These are phyloP conservation scores for Parsonsia alboflavescens DNA, from an alignment of 257 asterid genomes.

Conservation along the genomic window DNA sequence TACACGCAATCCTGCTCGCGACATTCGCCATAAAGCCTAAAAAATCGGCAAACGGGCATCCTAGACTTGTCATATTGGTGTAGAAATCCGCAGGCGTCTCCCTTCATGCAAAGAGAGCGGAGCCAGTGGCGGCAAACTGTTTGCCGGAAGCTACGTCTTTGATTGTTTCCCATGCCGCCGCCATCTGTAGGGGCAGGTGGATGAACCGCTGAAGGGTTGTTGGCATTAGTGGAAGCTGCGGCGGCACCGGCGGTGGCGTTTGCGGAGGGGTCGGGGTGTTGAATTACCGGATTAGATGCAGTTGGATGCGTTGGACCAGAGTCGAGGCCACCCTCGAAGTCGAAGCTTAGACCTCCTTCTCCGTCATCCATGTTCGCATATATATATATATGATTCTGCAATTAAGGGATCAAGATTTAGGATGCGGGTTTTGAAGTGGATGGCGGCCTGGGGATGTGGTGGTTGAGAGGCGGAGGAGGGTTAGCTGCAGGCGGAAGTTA, in stretches of 20 bases:
- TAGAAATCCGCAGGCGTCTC: conserved; percentile 86
- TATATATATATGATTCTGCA: background rate
- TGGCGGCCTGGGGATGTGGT: background rate
- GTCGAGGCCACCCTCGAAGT: conserved; percentile 86
- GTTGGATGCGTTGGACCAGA: conserved; percentile 69
- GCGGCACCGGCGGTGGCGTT: conserved; percentile 27
- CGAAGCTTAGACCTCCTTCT: conserved; percentile 86
- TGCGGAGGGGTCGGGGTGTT: conserved; percentile 35
- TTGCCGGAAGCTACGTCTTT: conserved; percentile 76
- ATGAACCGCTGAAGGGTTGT: conserved; percentile 23
- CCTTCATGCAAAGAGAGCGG: conserved; percentile 82
- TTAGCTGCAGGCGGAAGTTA: background rate
- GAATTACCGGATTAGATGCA: conserved; percentile 69
- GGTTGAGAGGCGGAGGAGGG: background rate
- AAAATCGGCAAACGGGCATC: conserved; percentile 88
- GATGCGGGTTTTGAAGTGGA: background rate
- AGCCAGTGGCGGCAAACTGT: conserved; percentile 94
- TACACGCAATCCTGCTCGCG: conserved; percentile 94
- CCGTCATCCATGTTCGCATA: conserved; percentile 66
- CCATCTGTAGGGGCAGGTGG: conserved; percentile 21
- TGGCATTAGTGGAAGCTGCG: conserved; percentile 13
- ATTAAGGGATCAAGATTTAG: background rate
- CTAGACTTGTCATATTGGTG: conserved; percentile 87
- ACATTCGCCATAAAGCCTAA: conserved; percentile 77
- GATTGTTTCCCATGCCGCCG: conserved; percentile 26